Evolutionary conservation across 495 filamentous ascomycete species (phyloP).

Genomic region (Neurospora sp.): DNA sequence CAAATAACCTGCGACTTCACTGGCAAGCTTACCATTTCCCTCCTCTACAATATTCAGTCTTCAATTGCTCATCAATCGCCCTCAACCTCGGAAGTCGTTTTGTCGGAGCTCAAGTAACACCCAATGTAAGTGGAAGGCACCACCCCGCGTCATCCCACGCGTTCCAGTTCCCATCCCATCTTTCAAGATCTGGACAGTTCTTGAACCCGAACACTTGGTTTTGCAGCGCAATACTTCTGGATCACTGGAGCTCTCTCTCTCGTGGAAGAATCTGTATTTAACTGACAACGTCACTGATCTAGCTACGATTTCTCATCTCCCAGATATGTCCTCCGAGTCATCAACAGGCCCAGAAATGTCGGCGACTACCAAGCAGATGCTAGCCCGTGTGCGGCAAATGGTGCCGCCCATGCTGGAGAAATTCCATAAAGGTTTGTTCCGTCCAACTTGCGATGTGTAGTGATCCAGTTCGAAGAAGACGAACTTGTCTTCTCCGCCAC

Average conservation of each 20-base stretch:
- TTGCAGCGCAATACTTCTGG: neutral
- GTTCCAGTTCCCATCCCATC: neutral
- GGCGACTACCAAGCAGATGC: conserved; percentile 48
- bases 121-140: neutral
- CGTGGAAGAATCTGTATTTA: neutral
- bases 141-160: neutral
- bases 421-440: conserved; percentile 82
- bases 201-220: neutral
- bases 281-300: neutral
- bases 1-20: neutral
- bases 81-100: neutral
- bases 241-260: neutral
- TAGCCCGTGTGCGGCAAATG: conserved; percentile 77
- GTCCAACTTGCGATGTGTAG: neutral
- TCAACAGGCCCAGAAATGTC: conserved; percentile 27
- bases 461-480: neutral
- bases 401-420: conserved; percentile 90
- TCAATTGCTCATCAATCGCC: neutral
- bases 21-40: neutral
- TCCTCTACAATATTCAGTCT: neutral
- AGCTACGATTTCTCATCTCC: neutral
- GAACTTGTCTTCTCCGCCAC: neutral
- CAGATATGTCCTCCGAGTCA: conserved; percentile 1
- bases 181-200: neutral
- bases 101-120: neutral